A percentile compares a stretch with the other conserved stretches of the same genome.
phyloP scores from a whole-genome alignment of 495 filamentous ascomycete species.

The Podospora sp. region DNA sequence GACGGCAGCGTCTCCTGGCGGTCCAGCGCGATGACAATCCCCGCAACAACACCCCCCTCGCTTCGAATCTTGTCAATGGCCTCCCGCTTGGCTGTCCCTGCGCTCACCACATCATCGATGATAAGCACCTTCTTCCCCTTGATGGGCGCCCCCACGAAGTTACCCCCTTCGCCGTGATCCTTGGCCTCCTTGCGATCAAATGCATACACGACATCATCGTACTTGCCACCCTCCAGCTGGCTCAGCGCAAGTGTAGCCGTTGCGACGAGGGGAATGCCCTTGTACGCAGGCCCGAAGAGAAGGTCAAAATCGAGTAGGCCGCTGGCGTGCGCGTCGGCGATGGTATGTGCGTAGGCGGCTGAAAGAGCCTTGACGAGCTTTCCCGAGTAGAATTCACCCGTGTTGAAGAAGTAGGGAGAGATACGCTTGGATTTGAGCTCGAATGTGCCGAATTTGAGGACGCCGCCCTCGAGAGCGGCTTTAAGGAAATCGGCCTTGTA shows the following conservation, averaged over 20 bases:
- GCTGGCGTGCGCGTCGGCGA: slow-evolving; percentile 48
- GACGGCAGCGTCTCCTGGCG: slow-evolving; percentile 76
- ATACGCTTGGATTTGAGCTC: slow-evolving; percentile 87
- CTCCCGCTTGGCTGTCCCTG: slow-evolving; percentile 90
- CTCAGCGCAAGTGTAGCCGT: slow-evolving; percentile 70
- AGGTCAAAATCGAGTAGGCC: slow-evolving; percentile 62
- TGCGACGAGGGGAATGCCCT: slow-evolving; percentile 87
- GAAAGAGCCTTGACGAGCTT: slow-evolving; percentile 72
- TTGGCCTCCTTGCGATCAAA: slow-evolving; percentile 97
- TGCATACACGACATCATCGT: slow-evolving; percentile 67
- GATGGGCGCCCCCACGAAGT: slow-evolving; percentile 82
- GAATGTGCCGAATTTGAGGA: slow-evolving; percentile 87
- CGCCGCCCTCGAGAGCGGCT: slow-evolving; percentile 68
- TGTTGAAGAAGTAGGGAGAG: slow-evolving; percentile 99
- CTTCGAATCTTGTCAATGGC: slow-evolving; percentile 79
- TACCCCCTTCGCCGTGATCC: slow-evolving; percentile 90
- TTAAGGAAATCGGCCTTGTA: slow-evolving; percentile 70
- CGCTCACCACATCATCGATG: slow-evolving; percentile 95
- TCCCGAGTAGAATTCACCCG: slow-evolving; percentile 79
- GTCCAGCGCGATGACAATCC: slow-evolving; percentile 86
- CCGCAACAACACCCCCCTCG: slow-evolving; percentile 79
- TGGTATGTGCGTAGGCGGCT: slow-evolving; percentile 77
- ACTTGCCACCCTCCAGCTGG: slow-evolving; percentile 59
- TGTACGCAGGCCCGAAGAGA: slow-evolving; percentile 89
- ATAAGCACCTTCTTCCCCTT: slow-evolving; percentile 84